Percentiles rank a stretch among this genome's conserved stretches.
Evolutionary conservation across 768 basidiomycete genomes (phyloP).

Genomic region (Auriscalpium microsporum): DNA sequence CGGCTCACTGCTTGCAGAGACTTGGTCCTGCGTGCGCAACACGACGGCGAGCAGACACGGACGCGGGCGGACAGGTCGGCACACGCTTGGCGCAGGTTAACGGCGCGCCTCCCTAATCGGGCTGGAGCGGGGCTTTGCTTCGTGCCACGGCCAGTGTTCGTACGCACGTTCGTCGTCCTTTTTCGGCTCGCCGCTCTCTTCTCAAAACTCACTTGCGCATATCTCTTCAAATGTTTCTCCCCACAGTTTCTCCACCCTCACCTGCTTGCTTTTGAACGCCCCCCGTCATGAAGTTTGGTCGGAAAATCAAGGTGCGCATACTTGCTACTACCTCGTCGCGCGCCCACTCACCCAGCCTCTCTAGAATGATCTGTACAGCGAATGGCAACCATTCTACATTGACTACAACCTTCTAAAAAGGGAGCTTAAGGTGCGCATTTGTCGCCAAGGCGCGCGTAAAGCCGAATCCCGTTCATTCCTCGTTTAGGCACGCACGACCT

Average conservation of each 20-base stretch:
- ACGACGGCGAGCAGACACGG: no score
- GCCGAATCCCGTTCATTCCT: not conserved
- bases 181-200: not conserved
- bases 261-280: not conserved
- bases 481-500: constrained; percentile 40
- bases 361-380: constrained; percentile 77
- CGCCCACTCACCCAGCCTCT: not conserved
- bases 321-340: not conserved
- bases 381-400: constrained; percentile 88
- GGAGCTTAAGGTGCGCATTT: constrained; percentile 63
- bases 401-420: constrained; percentile 87
- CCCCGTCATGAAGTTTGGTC: constrained; percentile 67
- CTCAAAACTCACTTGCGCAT: not conserved
- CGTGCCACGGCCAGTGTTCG: not conserved
- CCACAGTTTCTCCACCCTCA: not conserved
- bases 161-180: not conserved
- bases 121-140: no score
- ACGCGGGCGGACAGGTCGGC: no score
- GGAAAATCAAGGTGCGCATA: constrained; percentile 56
- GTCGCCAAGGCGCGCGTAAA: not conserved
- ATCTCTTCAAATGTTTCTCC: not conserved
- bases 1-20: no score
- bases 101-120: no score
- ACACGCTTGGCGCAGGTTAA: no score
- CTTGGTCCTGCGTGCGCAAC: no score